Percentiles rank a stretch among this genome's conserved stretches.
Conservation (phyloP, 345 rosid genomes). For the Ricinus communis region DNA sequence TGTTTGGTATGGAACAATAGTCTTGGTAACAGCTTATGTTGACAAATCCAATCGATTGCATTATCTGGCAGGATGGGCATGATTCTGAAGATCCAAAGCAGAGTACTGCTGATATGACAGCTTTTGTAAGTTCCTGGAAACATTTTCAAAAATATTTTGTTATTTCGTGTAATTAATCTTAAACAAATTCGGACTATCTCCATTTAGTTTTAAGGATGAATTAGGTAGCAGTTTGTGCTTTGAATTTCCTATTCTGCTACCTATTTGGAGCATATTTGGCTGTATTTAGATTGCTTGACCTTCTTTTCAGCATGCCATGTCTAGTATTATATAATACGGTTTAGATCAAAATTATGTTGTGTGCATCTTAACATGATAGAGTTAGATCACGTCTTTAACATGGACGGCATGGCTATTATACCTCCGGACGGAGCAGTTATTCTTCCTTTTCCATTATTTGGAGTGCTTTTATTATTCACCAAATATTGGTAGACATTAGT, state of each 20-base stretch:
- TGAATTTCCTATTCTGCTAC: not conserved
- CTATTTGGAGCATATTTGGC: not conserved
- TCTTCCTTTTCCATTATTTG: slow-evolving; percentile 1
- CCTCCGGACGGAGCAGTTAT: not conserved
- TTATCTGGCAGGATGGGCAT: slow-evolving; percentile 47
- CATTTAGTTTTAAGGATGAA: not conserved
- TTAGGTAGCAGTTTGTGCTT: not conserved
- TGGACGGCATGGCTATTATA: not conserved
- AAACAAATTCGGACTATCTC: not conserved
- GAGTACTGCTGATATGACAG: slow-evolving; percentile 58
- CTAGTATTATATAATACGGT: too few relatives aligned
- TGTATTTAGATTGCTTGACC: too few relatives aligned
- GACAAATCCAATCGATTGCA: not conserved
- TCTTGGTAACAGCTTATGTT: not conserved
- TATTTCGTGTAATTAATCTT: not conserved
- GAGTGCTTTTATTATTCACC: not conserved
- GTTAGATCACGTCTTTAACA: not conserved
- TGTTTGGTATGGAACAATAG: too few relatives aligned
- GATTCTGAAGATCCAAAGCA: slow-evolving; percentile 54
- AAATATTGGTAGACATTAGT: not conserved
- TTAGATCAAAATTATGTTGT: not conserved
- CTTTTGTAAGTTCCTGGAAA: slow-evolving; percentile 44
- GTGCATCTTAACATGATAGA: not conserved
- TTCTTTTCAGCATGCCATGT: too few relatives aligned
- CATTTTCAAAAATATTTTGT: not conserved